Conservation (phyloP, 2,329 filamentous ascomycete genomes). For the Apiospora sp. region DNA sequence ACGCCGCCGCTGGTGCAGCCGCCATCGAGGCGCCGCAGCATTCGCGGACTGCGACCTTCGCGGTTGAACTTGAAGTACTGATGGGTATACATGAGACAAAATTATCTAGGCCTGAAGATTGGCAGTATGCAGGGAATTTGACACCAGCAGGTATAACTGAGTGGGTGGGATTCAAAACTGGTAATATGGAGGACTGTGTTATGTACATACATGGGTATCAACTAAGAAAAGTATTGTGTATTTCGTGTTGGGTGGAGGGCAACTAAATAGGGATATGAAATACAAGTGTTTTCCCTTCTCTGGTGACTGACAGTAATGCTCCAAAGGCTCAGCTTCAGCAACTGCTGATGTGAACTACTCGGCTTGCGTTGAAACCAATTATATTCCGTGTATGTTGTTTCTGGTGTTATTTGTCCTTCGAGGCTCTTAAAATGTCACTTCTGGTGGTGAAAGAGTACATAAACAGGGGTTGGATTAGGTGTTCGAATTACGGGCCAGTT, state of each 20-base stretch:
- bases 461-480: neutral
- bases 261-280: neutral
- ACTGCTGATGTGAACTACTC: neutral
- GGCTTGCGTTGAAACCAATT: neutral
- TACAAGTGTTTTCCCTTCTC: neutral
- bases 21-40: neutral
- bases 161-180: neutral
- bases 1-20: slow-evolving; percentile 13
- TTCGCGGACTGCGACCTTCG: neutral
- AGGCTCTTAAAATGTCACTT: neutral
- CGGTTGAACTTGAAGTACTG: neutral
- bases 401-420: too few species aligned
- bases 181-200: neutral
- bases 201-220: neutral
- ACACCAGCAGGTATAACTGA: neutral
- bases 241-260: neutral
- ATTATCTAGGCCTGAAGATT: neutral
- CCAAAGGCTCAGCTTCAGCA: neutral
- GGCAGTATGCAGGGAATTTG: neutral
- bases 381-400: neutral
- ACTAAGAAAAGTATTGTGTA: neutral
- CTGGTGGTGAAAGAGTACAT: neutral
- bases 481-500: neutral
- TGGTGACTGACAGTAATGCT: neutral
- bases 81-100: neutral